Conservation (phyloP, 306 rosid species). For the Morella rubra region DNA sequence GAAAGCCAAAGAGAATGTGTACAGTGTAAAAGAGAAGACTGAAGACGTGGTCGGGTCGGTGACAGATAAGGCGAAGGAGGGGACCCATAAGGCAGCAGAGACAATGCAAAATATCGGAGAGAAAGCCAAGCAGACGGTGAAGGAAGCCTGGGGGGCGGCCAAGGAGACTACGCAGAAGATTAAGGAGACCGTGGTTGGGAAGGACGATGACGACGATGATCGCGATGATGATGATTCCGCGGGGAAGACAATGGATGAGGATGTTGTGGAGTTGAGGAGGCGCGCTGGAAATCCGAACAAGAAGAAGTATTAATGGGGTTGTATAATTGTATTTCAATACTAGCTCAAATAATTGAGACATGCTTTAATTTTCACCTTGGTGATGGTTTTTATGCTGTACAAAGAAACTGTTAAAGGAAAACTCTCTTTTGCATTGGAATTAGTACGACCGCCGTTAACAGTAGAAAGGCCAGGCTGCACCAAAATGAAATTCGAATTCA, state of each 20-base stretch:
- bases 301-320: background rate
- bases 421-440: too few species aligned
- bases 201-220: constrained; percentile 35
- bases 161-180: constrained; percentile 51
- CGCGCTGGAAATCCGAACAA: constrained; percentile 31
- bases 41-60: constrained; percentile 29
- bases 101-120: constrained; percentile 38
- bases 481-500: too few species aligned
- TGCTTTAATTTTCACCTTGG: too few species aligned
- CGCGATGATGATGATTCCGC: constrained; percentile 7
- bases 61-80: constrained; percentile 17
- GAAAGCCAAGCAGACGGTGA: constrained; percentile 36
- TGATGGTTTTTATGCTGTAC: too few species aligned
- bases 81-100: constrained; percentile 16
- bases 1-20: constrained; percentile 16
- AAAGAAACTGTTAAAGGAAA: too few species aligned
- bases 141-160: constrained; percentile 37
- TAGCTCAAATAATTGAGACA: background rate
- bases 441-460: too few species aligned
- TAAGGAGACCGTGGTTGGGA: constrained; percentile 60
- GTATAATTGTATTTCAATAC: background rate
- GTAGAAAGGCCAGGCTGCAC: too few species aligned
- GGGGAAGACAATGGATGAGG: constrained; percentile 32
- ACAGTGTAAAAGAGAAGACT: constrained; percentile 36
- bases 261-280: constrained; percentile 31